Conservation (phyloP, 257 asterid genomes). For the Scutellaria baicalensis region DNA sequence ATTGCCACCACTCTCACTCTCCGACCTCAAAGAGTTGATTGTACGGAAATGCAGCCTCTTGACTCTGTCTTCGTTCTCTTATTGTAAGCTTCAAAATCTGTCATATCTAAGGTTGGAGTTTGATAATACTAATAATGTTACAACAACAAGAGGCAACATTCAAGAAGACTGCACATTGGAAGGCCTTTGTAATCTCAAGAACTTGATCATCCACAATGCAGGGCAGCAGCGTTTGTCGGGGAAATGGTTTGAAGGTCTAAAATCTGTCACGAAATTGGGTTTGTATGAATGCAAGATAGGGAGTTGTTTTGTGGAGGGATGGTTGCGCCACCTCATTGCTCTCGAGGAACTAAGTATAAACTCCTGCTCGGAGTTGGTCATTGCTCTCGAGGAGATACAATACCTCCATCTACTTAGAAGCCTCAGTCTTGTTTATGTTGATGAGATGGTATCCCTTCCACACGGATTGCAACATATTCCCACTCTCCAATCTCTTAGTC, state of each 20-base stretch:
- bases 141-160: neutral
- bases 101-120: neutral
- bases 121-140: neutral
- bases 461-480: neutral
- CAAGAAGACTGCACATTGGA: neutral
- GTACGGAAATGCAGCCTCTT: neutral
- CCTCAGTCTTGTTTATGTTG: neutral
- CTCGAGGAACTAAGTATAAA: neutral
- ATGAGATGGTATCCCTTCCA: slow-evolving; percentile 6
- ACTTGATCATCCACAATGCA: neutral
- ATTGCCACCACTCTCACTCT: neutral
- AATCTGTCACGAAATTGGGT: neutral
- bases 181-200: neutral
- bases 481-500: neutral
- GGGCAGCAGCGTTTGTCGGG: neutral
- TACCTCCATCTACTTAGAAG: neutral
- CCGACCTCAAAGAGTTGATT: neutral
- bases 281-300: neutral
- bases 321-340: neutral
- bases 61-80: neutral
- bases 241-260: neutral
- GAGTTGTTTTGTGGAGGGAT: neutral
- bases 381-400: neutral
- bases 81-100: neutral
- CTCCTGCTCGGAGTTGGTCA: neutral